Evolutionary conservation across 1,139 yeast species (phyloP).

Genomic region (Arxiozyma telluris): DNA sequence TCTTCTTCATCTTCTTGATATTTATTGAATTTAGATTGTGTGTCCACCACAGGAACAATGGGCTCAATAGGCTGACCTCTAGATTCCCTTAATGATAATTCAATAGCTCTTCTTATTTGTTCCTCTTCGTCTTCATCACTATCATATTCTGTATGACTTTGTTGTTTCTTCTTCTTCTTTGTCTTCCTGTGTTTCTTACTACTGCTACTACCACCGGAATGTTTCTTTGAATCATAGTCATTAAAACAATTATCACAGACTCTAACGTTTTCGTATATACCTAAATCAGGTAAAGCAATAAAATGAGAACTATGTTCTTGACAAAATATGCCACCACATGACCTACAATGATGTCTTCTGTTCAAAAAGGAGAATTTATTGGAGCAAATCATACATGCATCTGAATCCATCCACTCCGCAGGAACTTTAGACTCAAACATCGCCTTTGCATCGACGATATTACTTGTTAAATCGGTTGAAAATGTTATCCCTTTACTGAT

Average conservation of each 20-base stretch:
- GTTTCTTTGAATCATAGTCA: constrained; percentile 38
- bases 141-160: constrained; percentile 3
- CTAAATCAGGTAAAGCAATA: constrained; percentile 69
- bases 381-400: constrained; percentile 92
- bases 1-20: constrained; percentile 41
- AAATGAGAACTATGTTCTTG: constrained; percentile 70
- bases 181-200: constrained; percentile 15
- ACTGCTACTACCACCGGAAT: constrained; percentile 9
- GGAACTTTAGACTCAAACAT: constrained; percentile 85
- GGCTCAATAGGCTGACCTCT: constrained; percentile 24
- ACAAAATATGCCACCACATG: constrained; percentile 94
- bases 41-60: constrained; percentile 16
- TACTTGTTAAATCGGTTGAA: constrained; percentile 41
- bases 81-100: constrained; percentile 59
- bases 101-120: constrained; percentile 69
- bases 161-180: constrained; percentile 24
- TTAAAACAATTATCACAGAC: constrained; percentile 87
- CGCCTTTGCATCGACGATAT: constrained; percentile 30
- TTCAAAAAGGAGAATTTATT: constrained; percentile 69
- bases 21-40: not conserved
- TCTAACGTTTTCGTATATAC: constrained; percentile 81
- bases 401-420: constrained; percentile 96
- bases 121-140: constrained; percentile 51
- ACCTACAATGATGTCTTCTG: constrained; percentile 92
- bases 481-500: constrained; percentile 57